These are phyloP conservation scores for Geranium rotundifolium DNA, from an alignment of 345 rosid genomes.

Conservation along the genomic window DNA sequence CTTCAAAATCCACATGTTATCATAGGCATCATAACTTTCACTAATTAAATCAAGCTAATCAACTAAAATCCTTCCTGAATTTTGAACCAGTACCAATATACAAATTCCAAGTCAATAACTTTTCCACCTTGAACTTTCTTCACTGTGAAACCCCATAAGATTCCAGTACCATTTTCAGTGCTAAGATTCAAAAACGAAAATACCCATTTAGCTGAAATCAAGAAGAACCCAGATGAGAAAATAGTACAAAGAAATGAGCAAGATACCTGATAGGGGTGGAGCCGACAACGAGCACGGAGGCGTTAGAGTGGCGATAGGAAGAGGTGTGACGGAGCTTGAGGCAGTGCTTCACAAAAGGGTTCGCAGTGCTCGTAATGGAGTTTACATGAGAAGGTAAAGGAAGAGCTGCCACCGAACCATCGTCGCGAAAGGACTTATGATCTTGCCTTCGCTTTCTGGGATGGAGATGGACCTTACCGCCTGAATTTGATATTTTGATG, in stretches of 20 bases:
- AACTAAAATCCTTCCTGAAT: too few species aligned
- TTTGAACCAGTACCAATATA: too few species aligned
- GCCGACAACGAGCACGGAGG: constrained; percentile 71
- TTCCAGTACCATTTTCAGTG: not conserved
- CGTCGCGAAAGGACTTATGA: not conserved
- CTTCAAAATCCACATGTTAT: too few species aligned
- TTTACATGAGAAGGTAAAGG: constrained; percentile 36
- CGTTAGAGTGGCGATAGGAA: constrained; percentile 71
- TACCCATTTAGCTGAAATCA: not conserved
- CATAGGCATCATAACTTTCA: too few species aligned
- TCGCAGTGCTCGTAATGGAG: constrained; percentile 55
- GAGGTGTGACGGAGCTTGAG: constrained; percentile 71
- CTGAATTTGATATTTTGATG: not conserved
- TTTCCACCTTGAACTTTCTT: not conserved
- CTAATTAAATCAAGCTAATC: too few species aligned
- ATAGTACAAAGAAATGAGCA: not conserved
- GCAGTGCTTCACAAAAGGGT: constrained; percentile 86
- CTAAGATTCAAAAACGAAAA: not conserved
- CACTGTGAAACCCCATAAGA: too few species aligned
- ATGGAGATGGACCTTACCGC: not conserved
- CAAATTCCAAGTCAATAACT: too few species aligned
- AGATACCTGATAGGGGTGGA: constrained; percentile 62
- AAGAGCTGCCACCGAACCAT: not conserved
- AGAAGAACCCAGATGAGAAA: not conserved
- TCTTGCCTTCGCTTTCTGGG: not conserved